Base-by-base conservation (phyloP, 2,329 filamentous ascomycete species). In the Aureobasidium musti region DNA sequence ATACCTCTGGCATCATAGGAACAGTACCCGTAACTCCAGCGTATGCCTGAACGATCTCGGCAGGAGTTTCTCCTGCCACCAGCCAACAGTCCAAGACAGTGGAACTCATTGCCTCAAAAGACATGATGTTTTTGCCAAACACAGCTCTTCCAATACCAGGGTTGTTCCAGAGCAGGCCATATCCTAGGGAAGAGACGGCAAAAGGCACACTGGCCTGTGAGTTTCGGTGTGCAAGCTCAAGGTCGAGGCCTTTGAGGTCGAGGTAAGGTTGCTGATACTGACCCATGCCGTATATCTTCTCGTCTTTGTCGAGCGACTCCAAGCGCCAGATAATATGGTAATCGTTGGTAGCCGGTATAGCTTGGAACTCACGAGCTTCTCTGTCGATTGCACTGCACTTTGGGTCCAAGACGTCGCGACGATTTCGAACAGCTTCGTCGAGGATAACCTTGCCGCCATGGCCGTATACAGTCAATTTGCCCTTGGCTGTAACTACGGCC, bases 261-360 rank as follows among this genome's bases (percentile, higher is more conserved):
- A 89, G 77, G 61, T 79, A 81, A 0, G 85, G 83, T 70, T 89
- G 86, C 71, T 89, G 87, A 68, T 89, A 89, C 74, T 89, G 87
- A 0, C 87, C 87, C 86, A 89, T 89, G 23, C 87, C 87, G 71
- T 82, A 89, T n/a, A 89, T 83, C 72, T 83, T 85, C 73, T 89
- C 87, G 21, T 83, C 77, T 0, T 77, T 75, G 63, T 83, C 67
- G 13, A 84, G 72, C 1, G 82, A 84, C 72, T 89, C 87, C 63
- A 89, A 82, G 0, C 87, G 80, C 69, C 82, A 78, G 0, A 85
- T 88, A 10, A 89, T 76, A 63, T 85, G 82, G 71, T 85, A 88
- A 65, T 84, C 80, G 1, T 79, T 76, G 1, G 52, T 65, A 6
- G 85, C 85, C 0, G 80, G 74, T 2, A 82, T 80, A 0, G 84